These are phyloP conservation scores for Trichoderma hamatum DNA, from an alignment of 2,329 filamentous ascomycete genomes.

Conservation along the genomic window DNA sequence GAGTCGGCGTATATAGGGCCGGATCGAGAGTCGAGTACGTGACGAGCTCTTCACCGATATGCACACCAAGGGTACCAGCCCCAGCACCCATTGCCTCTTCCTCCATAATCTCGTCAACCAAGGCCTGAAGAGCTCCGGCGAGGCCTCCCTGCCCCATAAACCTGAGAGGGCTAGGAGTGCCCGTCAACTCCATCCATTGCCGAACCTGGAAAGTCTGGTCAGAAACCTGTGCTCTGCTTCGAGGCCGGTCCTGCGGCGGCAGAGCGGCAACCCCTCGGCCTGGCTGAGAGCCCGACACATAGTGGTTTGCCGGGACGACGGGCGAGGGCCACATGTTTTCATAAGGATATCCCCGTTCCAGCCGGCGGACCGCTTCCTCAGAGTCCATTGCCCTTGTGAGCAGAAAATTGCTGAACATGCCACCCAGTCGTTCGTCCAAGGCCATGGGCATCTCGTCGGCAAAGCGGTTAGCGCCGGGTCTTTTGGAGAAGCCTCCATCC, in stretches of 20 bases:
- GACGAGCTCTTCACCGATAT: slow-evolving; percentile 58
- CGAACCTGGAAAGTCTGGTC: slow-evolving; percentile 73
- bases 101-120: slow-evolving; percentile 21
- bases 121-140: slow-evolving; percentile 31
- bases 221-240: slow-evolving; percentile 61
- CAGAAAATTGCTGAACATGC: slow-evolving; percentile 68
- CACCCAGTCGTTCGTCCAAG: slow-evolving; percentile 48
- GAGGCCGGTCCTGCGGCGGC: slow-evolving; percentile 46
- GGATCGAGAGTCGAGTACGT: slow-evolving; percentile 74
- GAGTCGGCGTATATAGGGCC: slow-evolving; percentile 76
- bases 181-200: slow-evolving; percentile 72
- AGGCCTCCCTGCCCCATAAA: slow-evolving; percentile 37
- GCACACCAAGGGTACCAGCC: slow-evolving; percentile 45
- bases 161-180: slow-evolving; percentile 36
- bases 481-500: slow-evolving; percentile 30
- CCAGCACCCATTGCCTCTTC: slow-evolving; percentile 25
- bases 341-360: slow-evolving; percentile 46
- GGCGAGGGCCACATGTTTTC: slow-evolving; percentile 75
- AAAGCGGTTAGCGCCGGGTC: slow-evolving; percentile 45
- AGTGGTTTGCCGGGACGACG: slow-evolving; percentile 65
- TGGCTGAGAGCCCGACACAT: slow-evolving; percentile 46
- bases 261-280: slow-evolving; percentile 34
- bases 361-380: slow-evolving; percentile 40
- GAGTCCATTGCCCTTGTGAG: slow-evolving; percentile 58
- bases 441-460: slow-evolving; percentile 57